Base-by-base conservation (phyloP, 2,329 filamentous ascomycete genomes). In the Orbilia oligospora region DNA sequence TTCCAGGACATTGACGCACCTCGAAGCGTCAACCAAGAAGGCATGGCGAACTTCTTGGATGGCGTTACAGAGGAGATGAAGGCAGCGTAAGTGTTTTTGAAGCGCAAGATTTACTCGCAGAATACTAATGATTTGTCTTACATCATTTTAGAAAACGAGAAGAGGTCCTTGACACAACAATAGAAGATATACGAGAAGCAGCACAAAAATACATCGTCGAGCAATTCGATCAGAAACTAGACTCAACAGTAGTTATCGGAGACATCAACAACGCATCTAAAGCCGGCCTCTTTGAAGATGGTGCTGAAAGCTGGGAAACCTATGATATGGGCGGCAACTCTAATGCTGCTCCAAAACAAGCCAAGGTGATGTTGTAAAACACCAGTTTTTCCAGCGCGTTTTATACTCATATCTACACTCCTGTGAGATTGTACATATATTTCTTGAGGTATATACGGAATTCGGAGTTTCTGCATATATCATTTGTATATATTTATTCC, bases 1-100 rank as follows among this genome's bases (percentile, higher is more conserved):
- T 99, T 99, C 87, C 94, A 99, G 85, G 88, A 89, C 41, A 89
- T 97, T 9, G 96, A 99, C 84, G 95, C 95, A 10, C 96, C 96
- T 0, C 88, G 91, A 81, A 91, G 92, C 46, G 93, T 98, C 22
- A 96, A 92, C 83, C 88, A 92, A 64, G 95, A 98, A 84, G 96
- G 95, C 41, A 92, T 97, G 90, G 88, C 89, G 51, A 88, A 91
- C 68, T 99, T 99, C 85, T 86, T 97, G 83, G 92, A 90, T 33
- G 94, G 94, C 12, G 88, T 99, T 41, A 93, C 92, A 0, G 90
- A 96, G 76, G 92, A 93, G 82, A 97, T 98, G 94, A 91, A 92
- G 83, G 94, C 97, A 85, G 75, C 65, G 81, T 82, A 69, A 76
- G 80, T 76, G 22, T 33, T 16, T 16, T 36, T 5, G n/a, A 48